Percentiles rank a stretch among this genome's conserved stretches.
Evolutionary conservation across 2,329 filamentous ascomycete species (phyloP).

Genomic region (Epichloe sibirici): DNA sequence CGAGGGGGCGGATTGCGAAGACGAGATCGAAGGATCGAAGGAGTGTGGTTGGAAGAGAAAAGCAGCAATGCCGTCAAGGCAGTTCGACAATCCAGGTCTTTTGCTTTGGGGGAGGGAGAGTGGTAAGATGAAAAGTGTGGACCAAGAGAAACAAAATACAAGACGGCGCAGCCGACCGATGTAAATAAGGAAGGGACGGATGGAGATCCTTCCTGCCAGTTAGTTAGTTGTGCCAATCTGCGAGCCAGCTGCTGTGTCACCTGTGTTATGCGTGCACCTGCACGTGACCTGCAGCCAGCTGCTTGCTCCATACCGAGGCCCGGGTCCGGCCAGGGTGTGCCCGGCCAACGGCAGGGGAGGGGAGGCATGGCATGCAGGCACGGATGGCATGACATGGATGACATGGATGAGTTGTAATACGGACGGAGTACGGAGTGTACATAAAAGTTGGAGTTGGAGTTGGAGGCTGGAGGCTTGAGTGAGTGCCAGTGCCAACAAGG

Average conservation of each 20-base stretch:
- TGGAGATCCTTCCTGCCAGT: not conserved
- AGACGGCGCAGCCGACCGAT: not conserved
- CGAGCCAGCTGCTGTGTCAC: not conserved
- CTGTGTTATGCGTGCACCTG: not conserved
- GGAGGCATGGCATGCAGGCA: not conserved
- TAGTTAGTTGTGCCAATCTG: not conserved
- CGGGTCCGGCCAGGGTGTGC: not conserved
- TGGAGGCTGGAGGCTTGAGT: not conserved
- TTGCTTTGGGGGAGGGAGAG: constrained; percentile 1
- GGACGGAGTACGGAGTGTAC: not conserved
- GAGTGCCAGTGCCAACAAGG: no score
- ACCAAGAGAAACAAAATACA: not conserved
- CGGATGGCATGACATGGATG: not conserved
- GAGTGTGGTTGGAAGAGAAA: constrained; percentile 2
- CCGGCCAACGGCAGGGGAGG: not conserved
- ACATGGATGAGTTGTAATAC: not conserved
- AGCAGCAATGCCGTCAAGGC: constrained; percentile 6
- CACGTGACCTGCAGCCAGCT: not conserved
- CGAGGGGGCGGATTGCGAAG: not conserved
- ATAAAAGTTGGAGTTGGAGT: not conserved
- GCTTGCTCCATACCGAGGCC: not conserved
- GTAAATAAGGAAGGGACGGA: constrained; percentile 5
- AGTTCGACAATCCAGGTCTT: constrained; percentile 6
- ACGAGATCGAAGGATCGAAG: constrained; percentile 1
- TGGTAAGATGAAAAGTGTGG: constrained; percentile 1